Evolutionary conservation across 805 yeast genomes (phyloP), one percentile per base, ranked within the genome.

Genomic region (Lipomyces orientalis): DNA sequence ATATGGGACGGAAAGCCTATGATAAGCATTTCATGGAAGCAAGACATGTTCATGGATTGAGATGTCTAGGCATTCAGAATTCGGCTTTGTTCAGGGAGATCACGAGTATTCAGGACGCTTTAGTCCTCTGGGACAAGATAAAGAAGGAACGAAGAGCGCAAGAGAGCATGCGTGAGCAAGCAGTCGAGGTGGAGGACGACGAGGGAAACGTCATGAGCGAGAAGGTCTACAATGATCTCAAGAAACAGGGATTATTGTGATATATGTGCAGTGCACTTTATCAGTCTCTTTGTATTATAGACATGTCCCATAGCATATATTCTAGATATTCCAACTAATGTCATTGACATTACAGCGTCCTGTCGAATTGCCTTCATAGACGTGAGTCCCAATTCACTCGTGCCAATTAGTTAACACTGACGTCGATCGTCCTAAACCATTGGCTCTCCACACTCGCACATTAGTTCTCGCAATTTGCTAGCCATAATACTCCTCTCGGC

Each of bases 181-280:
- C 87, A 0, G 83, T 89, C 12, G 97, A 95, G 77, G 90, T 93
- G 46, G 98, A 94, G 76, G 98, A 95, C 75, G 89, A 86, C 0
- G 93, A 91, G 19, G 99, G 98, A 10, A 94, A 95, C 75, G 97
- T 91, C 16, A 90, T 94, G 96, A 85, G 90, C 43, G 89, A 88
- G 73, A 86, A 87, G 72, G 93, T 91, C 55, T 94, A 91, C 77
- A 83, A 88, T 22, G 98, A 95, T 72, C 82, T 94, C 76, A 90
- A 91, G 79, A 89, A 86, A 72, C 98, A 94, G 79, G 98, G 98
- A 0, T 81, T 94, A 60, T 73, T 92, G 37, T 93, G 79, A 35
- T 25, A 52, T 22, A 31, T 52, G 22, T 43, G n/a, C n/a, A 22
- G 49, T 43, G 49, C 10, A 37, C 43, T 37, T 37, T 5, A 19